Base-by-base conservation (phyloP, 73 alveolate genomes). In the Paraurostyla sp. region DNA sequence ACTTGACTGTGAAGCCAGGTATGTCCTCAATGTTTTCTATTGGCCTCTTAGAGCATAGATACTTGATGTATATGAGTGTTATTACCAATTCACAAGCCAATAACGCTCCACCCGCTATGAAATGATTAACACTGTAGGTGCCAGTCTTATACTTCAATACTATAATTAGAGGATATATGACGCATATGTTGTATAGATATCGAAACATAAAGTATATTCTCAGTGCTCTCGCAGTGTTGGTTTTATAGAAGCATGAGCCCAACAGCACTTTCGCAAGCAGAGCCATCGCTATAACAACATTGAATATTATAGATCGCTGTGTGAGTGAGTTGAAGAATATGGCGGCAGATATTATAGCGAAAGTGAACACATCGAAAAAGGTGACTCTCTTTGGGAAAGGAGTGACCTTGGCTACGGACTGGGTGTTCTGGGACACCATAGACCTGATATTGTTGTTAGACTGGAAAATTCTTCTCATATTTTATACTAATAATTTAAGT, bases 11-110 rank as follows among this genome's bases (percentile, higher is more conserved):
- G 41, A 36, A 65, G 58, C 82, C 82, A 3, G 82, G 82, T 18
- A 65, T 65, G 41, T 65, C 82, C 25, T 65, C 82, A 65, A 65
- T 65, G 23, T 65, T 65, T 65, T 65, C 82, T 15, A 65, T 65
- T 1, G 82, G 82, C 13, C 4, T 38, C 36, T 65, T 65, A 16
- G 41, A 6, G 41, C 56, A 65, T 15, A 65, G 82, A 22, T 65
- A 38, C 25, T 65, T 65, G 23, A 65, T 11, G 38, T 65, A 65
- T 1, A 25, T 22, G 11, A 15, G 23, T 1, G 58, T 32, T 9
- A 65, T 65, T 1, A 65, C 41, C 20, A 65, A 2, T 22, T 65
- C 82, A 38, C 35, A 65, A 4, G 41, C 60, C 1, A 38, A 40
- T 35, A 35, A 13, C 42, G 41, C 41, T 16, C 82, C 82, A 11